Evolutionary conservation across 306 rosid species (phyloP).

Genomic region (Malus fusca): DNA sequence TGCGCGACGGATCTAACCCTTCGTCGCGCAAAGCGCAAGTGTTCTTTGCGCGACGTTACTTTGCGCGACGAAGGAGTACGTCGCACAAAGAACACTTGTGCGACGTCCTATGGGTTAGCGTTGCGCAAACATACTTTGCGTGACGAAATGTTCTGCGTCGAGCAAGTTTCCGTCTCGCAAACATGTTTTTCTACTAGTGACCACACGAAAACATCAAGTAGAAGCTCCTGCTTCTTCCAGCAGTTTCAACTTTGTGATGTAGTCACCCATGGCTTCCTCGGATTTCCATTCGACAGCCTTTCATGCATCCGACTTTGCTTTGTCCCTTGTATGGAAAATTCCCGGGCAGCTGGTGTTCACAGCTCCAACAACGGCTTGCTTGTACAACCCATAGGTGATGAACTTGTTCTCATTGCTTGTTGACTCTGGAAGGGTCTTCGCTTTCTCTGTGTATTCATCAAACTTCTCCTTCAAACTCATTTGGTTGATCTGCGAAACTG

Average conservation of each 20-base stretch:
- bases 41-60: too few relatives aligned
- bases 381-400: slow-evolving; percentile 79
- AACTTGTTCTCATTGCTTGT: slow-evolving; percentile 66
- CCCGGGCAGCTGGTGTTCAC: slow-evolving; percentile 83
- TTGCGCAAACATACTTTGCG: too few relatives aligned
- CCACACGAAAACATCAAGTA: slow-evolving; percentile 26
- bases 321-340: slow-evolving; percentile 67
- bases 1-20: too few relatives aligned
- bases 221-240: slow-evolving; percentile 57
- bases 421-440: slow-evolving; percentile 59
- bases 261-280: slow-evolving; percentile 5
- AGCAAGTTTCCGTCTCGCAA: too few relatives aligned
- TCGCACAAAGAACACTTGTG: too few relatives aligned
- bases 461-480: slow-evolving; percentile 71
- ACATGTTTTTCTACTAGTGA: too few relatives aligned
- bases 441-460: slow-evolving; percentile 75
- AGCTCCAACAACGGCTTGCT: slow-evolving; percentile 84
- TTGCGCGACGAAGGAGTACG: too few relatives aligned
- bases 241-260: slow-evolving; percentile 85
- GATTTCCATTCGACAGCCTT: slow-evolving; percentile 90
- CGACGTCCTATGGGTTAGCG: too few relatives aligned
- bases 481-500: not conserved
- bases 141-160: too few relatives aligned
- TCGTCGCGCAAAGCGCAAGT: too few relatives aligned
- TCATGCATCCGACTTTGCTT: slow-evolving; percentile 99